Base-by-base conservation (phyloP, 2,329 filamentous ascomycete species). In the Kalmusia sp. region DNA sequence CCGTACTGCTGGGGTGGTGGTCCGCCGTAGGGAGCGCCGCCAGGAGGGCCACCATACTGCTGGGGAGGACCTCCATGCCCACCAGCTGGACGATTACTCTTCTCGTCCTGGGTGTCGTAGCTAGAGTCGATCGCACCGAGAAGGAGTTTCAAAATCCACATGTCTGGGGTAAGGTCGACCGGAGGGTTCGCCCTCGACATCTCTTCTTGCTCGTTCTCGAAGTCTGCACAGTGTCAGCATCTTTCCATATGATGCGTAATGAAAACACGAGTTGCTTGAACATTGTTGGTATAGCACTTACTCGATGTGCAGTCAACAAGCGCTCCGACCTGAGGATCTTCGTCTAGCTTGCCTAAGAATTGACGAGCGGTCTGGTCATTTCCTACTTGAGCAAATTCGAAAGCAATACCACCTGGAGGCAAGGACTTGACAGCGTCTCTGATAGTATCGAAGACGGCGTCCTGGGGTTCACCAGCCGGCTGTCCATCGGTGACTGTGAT, bases 301-400 rank as follows among this genome's bases (percentile, higher is more conserved):
- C 85, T 88, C 19, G 86, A 88, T 51, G 86, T 89, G 76, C 86
- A 89, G 70, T 89, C 86, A 52, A 89, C 82, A 69, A 88, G 73
- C 14, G 77, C 71, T 41, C 87, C 87, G 63, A 89, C 82, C 19
- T 72, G 71, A 11, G 85, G 84, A 54, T 89, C 85, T 56, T 84
- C 81, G 62, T 89, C 87, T n/a, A 89, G 79, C 63, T 83, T 83
- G 43, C 78, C 73, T 41, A 89, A 76, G 77, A 88, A 89, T 55
- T 87, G 82, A 49, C 83, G 82, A 2, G 87, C 87, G 59, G 82
- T 82, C 66, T 82, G 77, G 63, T 89, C 87, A 61, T 87, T 88
- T 57, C 87, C 87, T 43, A 89, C 87, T 63, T 89, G 87, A 0
- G 86, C 86, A 65, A 89, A 88, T 65, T 89, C 85, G 76, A 88